Conservation (phyloP, 371 early-diverging fungal species). For the Rhizopus delemar region DNA sequence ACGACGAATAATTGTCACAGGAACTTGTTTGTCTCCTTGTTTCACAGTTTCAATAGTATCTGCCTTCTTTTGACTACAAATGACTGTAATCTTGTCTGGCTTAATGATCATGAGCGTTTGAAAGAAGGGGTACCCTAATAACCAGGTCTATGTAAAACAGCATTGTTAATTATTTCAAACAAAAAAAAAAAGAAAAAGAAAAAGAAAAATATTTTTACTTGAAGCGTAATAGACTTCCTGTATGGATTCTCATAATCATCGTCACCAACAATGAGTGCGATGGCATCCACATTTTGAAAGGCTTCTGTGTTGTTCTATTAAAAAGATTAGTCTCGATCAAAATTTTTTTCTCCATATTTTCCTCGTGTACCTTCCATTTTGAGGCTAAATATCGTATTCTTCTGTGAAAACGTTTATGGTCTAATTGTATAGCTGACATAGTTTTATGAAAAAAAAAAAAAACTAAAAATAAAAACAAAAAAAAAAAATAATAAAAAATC, state of each 20-base stretch:
- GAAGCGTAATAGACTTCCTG: constrained; percentile 65
- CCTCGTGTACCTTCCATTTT: constrained; percentile 55
- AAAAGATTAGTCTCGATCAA: constrained; percentile 5
- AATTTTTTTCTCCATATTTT: constrained; percentile 20
- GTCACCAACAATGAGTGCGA: constrained; percentile 66
- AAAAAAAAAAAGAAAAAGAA: too few relatives aligned
- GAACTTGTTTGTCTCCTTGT: constrained; percentile 57
- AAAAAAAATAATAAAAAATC: constrained; percentile 10
- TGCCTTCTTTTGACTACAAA: constrained; percentile 83
- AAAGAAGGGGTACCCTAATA: constrained; percentile 92
- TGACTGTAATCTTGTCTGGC: constrained; percentile 72
- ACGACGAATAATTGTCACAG: constrained; percentile 75
- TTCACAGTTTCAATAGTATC: constrained; percentile 44
- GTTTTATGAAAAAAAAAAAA: not conserved
- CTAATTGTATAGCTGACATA: constrained; percentile 46
- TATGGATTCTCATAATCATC: constrained; percentile 69
- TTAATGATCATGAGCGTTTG: constrained; percentile 85
- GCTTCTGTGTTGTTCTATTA: constrained; percentile 34
- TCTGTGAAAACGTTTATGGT: constrained; percentile 63
- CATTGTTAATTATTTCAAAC: not conserved
- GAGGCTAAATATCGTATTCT: constrained; percentile 56
- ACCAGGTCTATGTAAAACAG: constrained; percentile 74
- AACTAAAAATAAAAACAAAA: constrained; percentile 11
- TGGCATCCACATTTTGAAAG: constrained; percentile 61
- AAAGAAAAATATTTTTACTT: constrained; percentile 40